Percentiles rank a stretch among this genome's conserved stretches.
Conservation (phyloP, 169 alveolate genomes). For the Plasmodium yoelii region DNA sequence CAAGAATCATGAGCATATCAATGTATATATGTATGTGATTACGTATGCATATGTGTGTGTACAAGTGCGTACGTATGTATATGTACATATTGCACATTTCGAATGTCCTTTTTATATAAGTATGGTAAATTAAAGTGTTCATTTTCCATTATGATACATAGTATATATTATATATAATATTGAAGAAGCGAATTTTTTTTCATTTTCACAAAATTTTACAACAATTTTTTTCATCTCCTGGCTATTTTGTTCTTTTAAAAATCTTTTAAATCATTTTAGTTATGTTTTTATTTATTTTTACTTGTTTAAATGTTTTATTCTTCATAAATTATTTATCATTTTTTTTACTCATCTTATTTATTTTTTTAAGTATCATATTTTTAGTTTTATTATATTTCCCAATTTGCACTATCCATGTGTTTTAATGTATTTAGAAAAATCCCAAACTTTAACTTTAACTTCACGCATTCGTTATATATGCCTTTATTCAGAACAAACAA, state of each 20-base stretch:
- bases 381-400: too few species aligned
- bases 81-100: neutral
- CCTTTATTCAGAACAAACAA: neutral
- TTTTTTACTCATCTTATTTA: neutral
- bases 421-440: too few species aligned
- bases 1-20: neutral
- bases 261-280: constrained; percentile 40
- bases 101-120: too few species aligned
- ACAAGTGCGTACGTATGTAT: constrained; percentile 10
- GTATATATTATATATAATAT: too few species aligned
- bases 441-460: neutral
- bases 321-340: neutral
- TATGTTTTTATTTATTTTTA: constrained; percentile 8
- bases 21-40: neutral
- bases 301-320: constrained; percentile 3
- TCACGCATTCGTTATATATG: neutral
- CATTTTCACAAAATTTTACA: neutral
- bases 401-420: too few species aligned
- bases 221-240: constrained; percentile 13
- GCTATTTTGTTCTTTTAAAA: constrained; percentile 75
- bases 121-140: too few species aligned
- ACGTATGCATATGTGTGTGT: neutral
- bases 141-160: too few species aligned
- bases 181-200: too few species aligned
- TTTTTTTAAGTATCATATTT: neutral